Evolutionary conservation across 345 rosid species (phyloP).

Genomic region (Salix viminalis): DNA sequence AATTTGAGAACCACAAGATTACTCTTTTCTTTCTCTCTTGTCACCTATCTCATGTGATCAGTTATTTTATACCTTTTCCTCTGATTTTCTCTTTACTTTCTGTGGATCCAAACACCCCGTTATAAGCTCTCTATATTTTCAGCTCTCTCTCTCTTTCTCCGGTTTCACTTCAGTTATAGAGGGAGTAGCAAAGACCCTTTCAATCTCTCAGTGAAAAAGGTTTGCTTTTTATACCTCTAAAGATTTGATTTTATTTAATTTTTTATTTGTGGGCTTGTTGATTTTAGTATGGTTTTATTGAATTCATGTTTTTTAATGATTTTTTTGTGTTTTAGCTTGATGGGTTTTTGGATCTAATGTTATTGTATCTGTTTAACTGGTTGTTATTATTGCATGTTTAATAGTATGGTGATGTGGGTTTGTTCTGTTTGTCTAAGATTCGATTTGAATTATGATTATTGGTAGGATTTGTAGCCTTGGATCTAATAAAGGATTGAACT

Average conservation of each 20-base stretch:
- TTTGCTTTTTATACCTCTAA: conserved; percentile 16
- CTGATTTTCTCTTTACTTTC: conserved; percentile 5
- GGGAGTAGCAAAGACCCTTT: conserved; percentile 11
- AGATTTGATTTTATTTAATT: background rate
- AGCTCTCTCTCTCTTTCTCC: conserved; percentile 6
- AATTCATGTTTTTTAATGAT: background rate
- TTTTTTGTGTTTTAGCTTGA: conserved; percentile 9
- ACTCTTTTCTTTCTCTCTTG: background rate
- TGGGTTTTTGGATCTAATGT: conserved; percentile 31
- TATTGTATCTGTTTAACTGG: background rate
- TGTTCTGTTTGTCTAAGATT: background rate
- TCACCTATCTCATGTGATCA: conserved; percentile 28
- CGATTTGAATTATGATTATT: background rate
- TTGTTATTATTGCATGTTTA: background rate
- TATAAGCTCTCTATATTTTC: background rate
- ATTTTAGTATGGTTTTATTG: background rate
- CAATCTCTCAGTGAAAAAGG: conserved; percentile 21
- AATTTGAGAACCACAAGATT: conserved; percentile 15
- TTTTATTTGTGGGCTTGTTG: background rate
- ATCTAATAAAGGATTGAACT: background rate
- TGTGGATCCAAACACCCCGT: conserved; percentile 29
- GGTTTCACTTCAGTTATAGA: background rate
- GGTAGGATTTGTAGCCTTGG: background rate
- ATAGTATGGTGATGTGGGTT: background rate
- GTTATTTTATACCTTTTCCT: conserved; percentile 15